Conservation (phyloP, 2,329 filamentous ascomycete species). For the Colletotrichum echinochloae region DNA sequence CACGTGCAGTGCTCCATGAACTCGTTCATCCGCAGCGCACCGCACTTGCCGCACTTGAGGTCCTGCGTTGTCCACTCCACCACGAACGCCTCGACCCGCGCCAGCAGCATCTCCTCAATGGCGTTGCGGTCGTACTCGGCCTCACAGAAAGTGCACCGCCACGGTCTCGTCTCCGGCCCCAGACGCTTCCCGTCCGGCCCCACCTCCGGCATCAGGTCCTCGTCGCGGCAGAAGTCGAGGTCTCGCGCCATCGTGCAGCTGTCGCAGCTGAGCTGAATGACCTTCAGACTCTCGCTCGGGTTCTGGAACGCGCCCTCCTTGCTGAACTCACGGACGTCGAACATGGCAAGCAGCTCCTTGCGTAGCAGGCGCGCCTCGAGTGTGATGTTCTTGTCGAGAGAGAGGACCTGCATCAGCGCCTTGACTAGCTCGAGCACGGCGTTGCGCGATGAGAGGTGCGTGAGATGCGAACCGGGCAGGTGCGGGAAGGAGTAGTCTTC, state of each 20-base stretch:
- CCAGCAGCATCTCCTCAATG: conserved; percentile 86
- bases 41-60: conserved; percentile 79
- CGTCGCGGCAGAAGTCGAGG: conserved; percentile 91
- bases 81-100: conserved; percentile 78
- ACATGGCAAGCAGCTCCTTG: conserved; percentile 88
- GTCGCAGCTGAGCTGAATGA: conserved; percentile 85
- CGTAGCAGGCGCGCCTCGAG: conserved; percentile 89
- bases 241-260: conserved; percentile 91
- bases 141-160: conserved; percentile 83
- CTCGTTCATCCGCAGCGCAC: conserved; percentile 85
- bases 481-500: conserved; percentile 87
- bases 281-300: conserved; percentile 78
- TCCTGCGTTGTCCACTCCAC: conserved; percentile 91
- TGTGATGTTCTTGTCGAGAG: conserved; percentile 88
- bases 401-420: conserved; percentile 90
- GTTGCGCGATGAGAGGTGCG: conserved; percentile 51
- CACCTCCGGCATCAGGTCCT: conserved; percentile 75
- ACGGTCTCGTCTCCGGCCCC: conserved; percentile 60
- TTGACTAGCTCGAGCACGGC: conserved; percentile 89
- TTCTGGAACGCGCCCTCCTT: conserved; percentile 89
- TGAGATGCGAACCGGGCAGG: conserved; percentile 78
- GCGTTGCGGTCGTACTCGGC: conserved; percentile 80
- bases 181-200: conserved; percentile 39
- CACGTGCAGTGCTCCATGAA: conserved; percentile 98
- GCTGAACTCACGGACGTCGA: conserved; percentile 95